Conservation (phyloP, 331 rosid genomes). For the Arachis monticola region DNA sequence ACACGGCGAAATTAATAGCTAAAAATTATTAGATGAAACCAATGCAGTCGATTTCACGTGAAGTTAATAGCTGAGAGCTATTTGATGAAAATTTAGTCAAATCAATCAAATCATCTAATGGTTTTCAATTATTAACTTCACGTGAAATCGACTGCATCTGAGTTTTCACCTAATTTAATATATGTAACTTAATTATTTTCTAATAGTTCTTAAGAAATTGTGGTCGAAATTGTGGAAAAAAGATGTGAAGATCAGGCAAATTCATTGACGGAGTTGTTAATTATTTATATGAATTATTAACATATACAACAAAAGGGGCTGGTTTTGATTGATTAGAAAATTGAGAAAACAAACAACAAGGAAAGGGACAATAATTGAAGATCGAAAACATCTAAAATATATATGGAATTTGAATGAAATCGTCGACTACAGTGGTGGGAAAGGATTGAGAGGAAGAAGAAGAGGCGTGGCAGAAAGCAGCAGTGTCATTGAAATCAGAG, state of each 20-base stretch:
- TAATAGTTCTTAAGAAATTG: too few species aligned
- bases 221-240: background rate
- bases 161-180: too few species aligned
- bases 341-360: constrained; percentile 34
- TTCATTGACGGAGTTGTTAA: constrained; percentile 16
- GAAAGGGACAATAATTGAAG: background rate
- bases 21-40: too few species aligned
- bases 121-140: too few species aligned
- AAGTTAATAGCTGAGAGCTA: too few species aligned
- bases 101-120: too few species aligned
- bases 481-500: constrained; percentile 46
- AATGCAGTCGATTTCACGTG: too few species aligned
- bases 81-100: too few species aligned
- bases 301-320: constrained; percentile 15
- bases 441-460: constrained; percentile 54
- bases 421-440: constrained; percentile 36
- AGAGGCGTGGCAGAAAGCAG: constrained; percentile 37
- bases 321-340: too few species aligned
- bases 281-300: constrained; percentile 32
- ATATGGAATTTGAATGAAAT: constrained; percentile 62
- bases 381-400: constrained; percentile 40
- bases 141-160: too few species aligned
- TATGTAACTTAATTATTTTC: too few species aligned
- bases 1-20: too few species aligned
- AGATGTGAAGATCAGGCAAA: constrained; percentile 14